phyloP scores from a whole-genome alignment of 495 filamentous ascomycete genomes.

The Hyphodiscus hymeniophilus region DNA sequence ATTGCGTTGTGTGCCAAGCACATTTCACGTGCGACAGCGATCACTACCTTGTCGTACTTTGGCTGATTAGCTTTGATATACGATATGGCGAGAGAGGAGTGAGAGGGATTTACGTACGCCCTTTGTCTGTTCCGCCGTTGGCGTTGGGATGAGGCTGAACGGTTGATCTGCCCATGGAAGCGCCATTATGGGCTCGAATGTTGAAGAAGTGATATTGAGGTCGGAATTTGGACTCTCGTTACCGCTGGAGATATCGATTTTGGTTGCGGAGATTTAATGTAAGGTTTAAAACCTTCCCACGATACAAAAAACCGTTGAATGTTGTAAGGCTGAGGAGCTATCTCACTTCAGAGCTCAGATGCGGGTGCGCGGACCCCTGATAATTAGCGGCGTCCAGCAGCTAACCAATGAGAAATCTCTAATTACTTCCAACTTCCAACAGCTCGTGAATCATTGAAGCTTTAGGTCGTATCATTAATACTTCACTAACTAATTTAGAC shows the following conservation, averaged over 20 bases:
- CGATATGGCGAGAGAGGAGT: not conserved
- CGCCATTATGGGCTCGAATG: conserved; percentile 3
- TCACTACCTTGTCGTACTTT: not conserved
- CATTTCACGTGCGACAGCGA: conserved; percentile 31
- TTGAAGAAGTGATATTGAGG: not conserved
- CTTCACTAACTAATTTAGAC: too few relatives aligned
- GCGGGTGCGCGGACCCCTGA: too few relatives aligned
- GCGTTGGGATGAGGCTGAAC: conserved; percentile 5
- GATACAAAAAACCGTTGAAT: not conserved
- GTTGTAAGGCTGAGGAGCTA: not conserved
- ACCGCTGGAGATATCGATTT: conserved; percentile 3
- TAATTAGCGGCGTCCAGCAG: too few relatives aligned
- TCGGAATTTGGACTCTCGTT: too few relatives aligned
- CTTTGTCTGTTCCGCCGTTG: not conserved
- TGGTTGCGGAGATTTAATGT: not conserved
- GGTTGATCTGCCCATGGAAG: conserved; percentile 10
- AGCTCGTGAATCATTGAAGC: too few relatives aligned
- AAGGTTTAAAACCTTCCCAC: not conserved
- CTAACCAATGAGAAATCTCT: too few relatives aligned
- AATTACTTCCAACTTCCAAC: too few relatives aligned
- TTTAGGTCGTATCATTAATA: too few relatives aligned
- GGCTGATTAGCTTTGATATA: not conserved
- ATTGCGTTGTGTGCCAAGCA: conserved; percentile 38
- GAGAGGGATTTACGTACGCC: conserved; percentile 5
- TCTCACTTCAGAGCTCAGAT: not conserved